Percentiles rank a stretch among this genome's conserved stretches.
These are phyloP conservation scores for Zopfia rhizophila DNA, from an alignment of 2,329 filamentous ascomycete species.

Conservation along the genomic window DNA sequence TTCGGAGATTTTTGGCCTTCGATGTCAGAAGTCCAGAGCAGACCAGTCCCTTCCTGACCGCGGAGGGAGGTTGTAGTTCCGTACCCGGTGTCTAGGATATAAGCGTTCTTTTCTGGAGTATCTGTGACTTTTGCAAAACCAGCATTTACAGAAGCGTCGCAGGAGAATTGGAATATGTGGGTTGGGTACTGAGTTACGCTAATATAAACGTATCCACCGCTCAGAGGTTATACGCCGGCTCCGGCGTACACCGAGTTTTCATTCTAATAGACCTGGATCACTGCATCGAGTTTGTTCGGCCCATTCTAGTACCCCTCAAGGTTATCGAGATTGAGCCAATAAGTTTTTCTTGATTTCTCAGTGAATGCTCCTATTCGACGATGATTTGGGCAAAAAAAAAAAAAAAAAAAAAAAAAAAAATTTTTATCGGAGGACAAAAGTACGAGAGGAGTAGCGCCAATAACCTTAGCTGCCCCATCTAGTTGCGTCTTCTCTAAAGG, in stretches of 20 bases:
- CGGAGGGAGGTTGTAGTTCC: conserved; percentile 67
- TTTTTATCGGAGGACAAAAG: conserved; percentile 55
- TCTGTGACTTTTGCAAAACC: conserved; percentile 65
- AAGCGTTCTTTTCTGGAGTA: conserved; percentile 61
- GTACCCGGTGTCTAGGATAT: conserved; percentile 66
- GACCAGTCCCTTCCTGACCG: conserved; percentile 64
- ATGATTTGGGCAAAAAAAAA: conserved; percentile 57
- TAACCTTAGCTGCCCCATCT: conserved; percentile 62
- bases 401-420: no score
- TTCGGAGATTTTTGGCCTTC: conserved; percentile 63
- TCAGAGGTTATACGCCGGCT: conserved; percentile 59
- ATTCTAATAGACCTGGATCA: conserved; percentile 59
- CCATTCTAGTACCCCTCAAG: conserved; percentile 62
- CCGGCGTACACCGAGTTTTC: conserved; percentile 62
- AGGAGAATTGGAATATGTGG: conserved; percentile 68
- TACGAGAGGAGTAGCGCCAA: conserved; percentile 59
- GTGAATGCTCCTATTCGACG: conserved; percentile 62
- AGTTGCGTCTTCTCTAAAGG: conserved; percentile 61
- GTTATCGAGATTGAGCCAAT: conserved; percentile 61
- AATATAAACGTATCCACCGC: conserved; percentile 62
- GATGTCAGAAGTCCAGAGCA: conserved; percentile 67
- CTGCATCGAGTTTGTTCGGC: conserved; percentile 53
- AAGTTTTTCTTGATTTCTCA: conserved; percentile 63
- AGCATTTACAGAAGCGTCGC: conserved; percentile 59
- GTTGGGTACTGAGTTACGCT: conserved; percentile 65